phyloP scores from a whole-genome alignment of 768 basidiomycete species.

The Suillus ampliporus region DNA sequence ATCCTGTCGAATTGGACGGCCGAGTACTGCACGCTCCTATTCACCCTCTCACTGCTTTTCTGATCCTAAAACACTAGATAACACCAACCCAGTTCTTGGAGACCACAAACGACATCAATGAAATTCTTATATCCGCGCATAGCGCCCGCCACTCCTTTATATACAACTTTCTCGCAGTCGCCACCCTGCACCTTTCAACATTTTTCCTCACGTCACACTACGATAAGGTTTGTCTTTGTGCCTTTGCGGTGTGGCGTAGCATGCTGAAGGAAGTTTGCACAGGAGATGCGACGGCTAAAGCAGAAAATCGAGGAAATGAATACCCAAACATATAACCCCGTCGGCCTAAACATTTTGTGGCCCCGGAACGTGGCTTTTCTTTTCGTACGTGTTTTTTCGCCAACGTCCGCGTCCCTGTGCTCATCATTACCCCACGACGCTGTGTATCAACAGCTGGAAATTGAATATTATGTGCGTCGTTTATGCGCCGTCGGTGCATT shows the following conservation, averaged over 20 bases:
- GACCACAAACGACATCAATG: constrained; percentile 91
- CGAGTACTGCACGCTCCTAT: constrained; percentile 59
- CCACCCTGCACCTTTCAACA: constrained; percentile 81
- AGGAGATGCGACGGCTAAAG: constrained; percentile 83
- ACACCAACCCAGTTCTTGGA: constrained; percentile 90
- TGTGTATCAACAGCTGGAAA: constrained; percentile 71
- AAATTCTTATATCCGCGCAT: constrained; percentile 85
- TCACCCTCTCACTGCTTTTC: neutral
- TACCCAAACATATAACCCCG: constrained; percentile 76
- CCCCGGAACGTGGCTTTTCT: constrained; percentile 87
- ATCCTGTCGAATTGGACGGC: constrained; percentile 91
- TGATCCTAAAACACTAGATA: constrained; percentile 55
- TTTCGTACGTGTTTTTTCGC: constrained; percentile 71
- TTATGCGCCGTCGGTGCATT: neutral
- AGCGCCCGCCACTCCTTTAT: constrained; percentile 72
- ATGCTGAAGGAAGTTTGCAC: constrained; percentile 15
- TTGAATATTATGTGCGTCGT: constrained; percentile 86
- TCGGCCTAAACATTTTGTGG: constrained; percentile 86
- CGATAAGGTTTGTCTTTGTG: constrained; percentile 60
- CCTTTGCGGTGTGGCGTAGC: constrained; percentile 2
- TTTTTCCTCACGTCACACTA: constrained; percentile 78
- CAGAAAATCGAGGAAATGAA: constrained; percentile 72
- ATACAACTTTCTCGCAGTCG: constrained; percentile 80
- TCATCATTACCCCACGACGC: constrained; percentile 2
- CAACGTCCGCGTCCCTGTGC: neutral